phyloP scores from a whole-genome alignment of 2,329 filamentous ascomycete genomes.

The Paracoccidioides brasiliensis region DNA sequence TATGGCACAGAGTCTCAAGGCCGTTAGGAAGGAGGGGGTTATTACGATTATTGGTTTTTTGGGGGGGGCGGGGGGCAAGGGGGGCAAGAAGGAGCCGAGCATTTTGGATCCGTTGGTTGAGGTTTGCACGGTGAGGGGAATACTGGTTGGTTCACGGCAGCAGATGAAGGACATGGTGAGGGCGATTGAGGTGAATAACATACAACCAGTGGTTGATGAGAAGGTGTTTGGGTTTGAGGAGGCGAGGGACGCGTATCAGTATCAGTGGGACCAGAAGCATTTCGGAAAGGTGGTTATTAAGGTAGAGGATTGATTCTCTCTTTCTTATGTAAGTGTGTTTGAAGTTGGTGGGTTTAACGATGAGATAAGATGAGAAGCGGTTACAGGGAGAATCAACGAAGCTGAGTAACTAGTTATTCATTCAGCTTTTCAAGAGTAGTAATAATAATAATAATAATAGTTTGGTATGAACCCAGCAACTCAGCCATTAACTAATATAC shows the following conservation, averaged over 20 bases:
- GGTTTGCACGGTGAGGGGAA: slow-evolving; percentile 44
- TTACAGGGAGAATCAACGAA: too few species aligned
- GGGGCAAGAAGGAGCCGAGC: slow-evolving; percentile 34
- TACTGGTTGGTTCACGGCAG: slow-evolving; percentile 43
- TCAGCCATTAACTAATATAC: too few species aligned
- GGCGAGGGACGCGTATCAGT: slow-evolving; percentile 41
- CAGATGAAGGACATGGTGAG: slow-evolving; percentile 48
- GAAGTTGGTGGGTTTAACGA: neutral
- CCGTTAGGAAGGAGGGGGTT: slow-evolving; percentile 42
- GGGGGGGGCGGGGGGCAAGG: slow-evolving; percentile 29
- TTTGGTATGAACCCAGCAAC: too few species aligned
- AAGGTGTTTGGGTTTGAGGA: slow-evolving; percentile 43
- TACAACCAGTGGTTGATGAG: slow-evolving; percentile 46
- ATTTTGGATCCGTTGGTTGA: slow-evolving; percentile 39
- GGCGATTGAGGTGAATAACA: slow-evolving; percentile 45
- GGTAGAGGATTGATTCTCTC: neutral
- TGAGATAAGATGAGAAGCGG: neutral
- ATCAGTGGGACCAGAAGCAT: slow-evolving; percentile 40
- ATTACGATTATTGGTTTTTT: slow-evolving; percentile 47
- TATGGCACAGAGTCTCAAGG: slow-evolving; percentile 42
- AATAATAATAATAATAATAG: too few species aligned
- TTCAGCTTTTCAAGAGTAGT: too few species aligned
- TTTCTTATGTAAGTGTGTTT: neutral
- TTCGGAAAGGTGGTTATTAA: slow-evolving; percentile 44
- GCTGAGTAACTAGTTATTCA: too few species aligned